phyloP scores from a whole-genome alignment of 805 yeast genomes.

The Metschnikowia kofuensis region DNA sequence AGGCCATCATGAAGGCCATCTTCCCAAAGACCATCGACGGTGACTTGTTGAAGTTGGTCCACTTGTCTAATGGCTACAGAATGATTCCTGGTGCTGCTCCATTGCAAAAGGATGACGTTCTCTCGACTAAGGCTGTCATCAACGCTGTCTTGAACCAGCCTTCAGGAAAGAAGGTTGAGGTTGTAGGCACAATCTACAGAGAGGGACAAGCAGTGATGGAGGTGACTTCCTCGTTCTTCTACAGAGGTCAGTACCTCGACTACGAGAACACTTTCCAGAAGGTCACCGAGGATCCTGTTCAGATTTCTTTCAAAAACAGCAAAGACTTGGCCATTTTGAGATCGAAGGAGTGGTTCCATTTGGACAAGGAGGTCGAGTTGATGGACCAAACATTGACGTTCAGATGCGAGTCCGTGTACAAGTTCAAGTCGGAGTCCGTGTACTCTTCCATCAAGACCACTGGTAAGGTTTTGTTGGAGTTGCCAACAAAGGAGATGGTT shows the following conservation, averaged over 20 bases:
- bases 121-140: conserved; percentile 78
- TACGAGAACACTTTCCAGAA: conserved; percentile 91
- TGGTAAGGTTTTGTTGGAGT: conserved; percentile 83
- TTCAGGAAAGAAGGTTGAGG: conserved; percentile 94
- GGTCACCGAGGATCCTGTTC: conserved; percentile 81
- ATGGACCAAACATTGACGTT: conserved; percentile 80
- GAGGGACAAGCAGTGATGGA: conserved; percentile 83
- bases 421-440: conserved; percentile 72
- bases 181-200: conserved; percentile 81
- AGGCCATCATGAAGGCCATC: conserved; percentile 95
- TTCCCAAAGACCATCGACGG: conserved; percentile 97
- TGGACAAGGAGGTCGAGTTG: conserved; percentile 66
- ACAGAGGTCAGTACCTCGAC: conserved; percentile 89
- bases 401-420: conserved; percentile 81
- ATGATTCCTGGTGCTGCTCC: conserved; percentile 92
- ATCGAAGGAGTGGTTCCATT: conserved; percentile 97
- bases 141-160: conserved; percentile 87
- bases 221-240: conserved; percentile 91
- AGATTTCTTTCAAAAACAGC: conserved; percentile 65
- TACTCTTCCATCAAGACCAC: conserved; percentile 77
- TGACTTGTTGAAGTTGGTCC: conserved; percentile 90
- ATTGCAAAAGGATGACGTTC: conserved; percentile 82
- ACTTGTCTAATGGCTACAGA: conserved; percentile 89
- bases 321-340: conserved; percentile 91
- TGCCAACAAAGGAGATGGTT: conserved; percentile 86